Evolutionary conservation across 2,329 filamentous ascomycete species (phyloP).

Genomic region (Xylariaceae sp.): DNA sequence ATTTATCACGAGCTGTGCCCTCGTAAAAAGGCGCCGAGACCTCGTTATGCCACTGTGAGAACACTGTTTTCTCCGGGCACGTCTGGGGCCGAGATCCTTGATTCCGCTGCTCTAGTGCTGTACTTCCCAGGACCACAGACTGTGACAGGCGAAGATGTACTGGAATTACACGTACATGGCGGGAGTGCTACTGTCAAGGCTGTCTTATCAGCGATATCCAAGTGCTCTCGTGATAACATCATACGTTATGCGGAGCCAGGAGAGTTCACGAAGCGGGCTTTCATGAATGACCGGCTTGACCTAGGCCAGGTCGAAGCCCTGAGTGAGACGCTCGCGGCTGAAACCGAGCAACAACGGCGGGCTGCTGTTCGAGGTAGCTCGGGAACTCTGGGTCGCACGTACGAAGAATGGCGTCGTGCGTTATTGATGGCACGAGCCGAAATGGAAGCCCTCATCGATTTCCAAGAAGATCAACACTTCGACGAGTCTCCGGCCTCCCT

Average conservation of each 20-base stretch:
- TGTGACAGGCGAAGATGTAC: slow-evolving; percentile 84
- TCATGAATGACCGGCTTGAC: slow-evolving; percentile 78
- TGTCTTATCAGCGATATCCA: slow-evolving; percentile 70
- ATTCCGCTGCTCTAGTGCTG: slow-evolving; percentile 73
- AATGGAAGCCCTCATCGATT: slow-evolving; percentile 93
- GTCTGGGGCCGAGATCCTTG: slow-evolving; percentile 52
- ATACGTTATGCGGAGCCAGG: slow-evolving; percentile 90
- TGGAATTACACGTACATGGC: slow-evolving; percentile 93
- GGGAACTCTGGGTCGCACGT: slow-evolving; percentile 64
- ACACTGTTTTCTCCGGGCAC: slow-evolving; percentile 57
- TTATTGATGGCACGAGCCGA: slow-evolving; percentile 81
- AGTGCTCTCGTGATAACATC: slow-evolving; percentile 33
- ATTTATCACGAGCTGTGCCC: slow-evolving; percentile 50
- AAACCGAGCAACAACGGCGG: slow-evolving; percentile 89
- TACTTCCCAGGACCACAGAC: slow-evolving; percentile 78
- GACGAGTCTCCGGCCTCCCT: slow-evolving; percentile 76
- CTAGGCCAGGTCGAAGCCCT: slow-evolving; percentile 74
- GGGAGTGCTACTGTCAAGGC: slow-evolving; percentile 84
- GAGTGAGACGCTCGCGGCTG: slow-evolving; percentile 57
- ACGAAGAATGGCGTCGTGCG: slow-evolving; percentile 74
- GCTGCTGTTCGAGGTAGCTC: slow-evolving; percentile 76
- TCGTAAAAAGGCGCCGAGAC: slow-evolving; percentile 38
- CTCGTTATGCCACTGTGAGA: slow-evolving; percentile 63
- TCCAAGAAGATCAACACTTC: slow-evolving; percentile 95
- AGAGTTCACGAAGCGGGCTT: slow-evolving; percentile 90